Evolutionary conservation across 2,329 filamentous ascomycete genomes (phyloP), one percentile per base, ranked within the genome.

Genomic region (Tolypocladium endophyticum): DNA sequence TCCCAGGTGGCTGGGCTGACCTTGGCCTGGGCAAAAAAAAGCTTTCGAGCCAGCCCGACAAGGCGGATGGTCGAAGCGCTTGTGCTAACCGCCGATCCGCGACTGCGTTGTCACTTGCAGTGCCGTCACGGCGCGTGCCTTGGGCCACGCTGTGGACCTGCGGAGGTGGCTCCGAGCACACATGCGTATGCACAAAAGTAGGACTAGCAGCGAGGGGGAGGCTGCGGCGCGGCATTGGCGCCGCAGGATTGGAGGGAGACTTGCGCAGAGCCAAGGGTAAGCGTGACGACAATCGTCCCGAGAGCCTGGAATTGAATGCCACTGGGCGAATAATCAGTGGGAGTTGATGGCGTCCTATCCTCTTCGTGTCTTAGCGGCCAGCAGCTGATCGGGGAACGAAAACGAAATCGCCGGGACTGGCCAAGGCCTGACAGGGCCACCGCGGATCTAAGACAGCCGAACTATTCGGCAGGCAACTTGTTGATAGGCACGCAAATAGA

Each of bases 401-500:
- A 57, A 56, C 36, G 56, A 59, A 56, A 63, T 61, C 56, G 56
- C 45, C 25, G 35, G 55, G 38, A 41, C 59, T 38, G 54, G 50
- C 30, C 33, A 20, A 53, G 23, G 50, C 50, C n/a, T 35, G 50
- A 35, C 50, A 53, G 20, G 30, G 30, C 50, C 20, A 14, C 56
- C 36, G 45, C 36, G 55, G 61, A 63, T 62, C 63, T 61, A 55
- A 63, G 61, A 63, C 63, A 62, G 18, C 41, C 38, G 33, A 43
- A 56, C 56, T 55, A 53, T 57, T 53, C 57, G 56, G 57, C 35
- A 33, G 28, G 56, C 54, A 56, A 55, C 58, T 55, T 58, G 58
- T 45, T 56, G 55, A 58, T 33, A 38, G 35, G 43, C 55, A 59
- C 16, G 36, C 33, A 23, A 12, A 50, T 25, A 28, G 25, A 50